Evolutionary conservation across 1,139 yeast species (phyloP).

Genomic region (Spencermartinsiella ligniputridi): DNA sequence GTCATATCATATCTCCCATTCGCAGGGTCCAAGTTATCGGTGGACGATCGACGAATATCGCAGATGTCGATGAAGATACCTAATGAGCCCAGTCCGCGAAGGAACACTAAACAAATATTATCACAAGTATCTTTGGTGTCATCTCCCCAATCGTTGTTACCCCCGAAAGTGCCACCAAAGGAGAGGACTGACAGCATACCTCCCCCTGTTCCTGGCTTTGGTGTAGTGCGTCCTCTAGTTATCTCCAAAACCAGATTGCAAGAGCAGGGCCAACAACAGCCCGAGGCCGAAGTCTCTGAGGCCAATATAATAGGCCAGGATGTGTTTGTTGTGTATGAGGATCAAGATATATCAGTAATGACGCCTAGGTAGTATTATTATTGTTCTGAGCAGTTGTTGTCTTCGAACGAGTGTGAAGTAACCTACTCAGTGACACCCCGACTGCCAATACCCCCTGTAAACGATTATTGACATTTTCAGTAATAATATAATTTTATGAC

Average conservation of each 20-base stretch:
- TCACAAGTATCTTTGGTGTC: background rate
- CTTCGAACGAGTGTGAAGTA: too few species aligned
- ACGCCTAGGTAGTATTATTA: conserved; percentile 3
- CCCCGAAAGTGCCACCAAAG: background rate
- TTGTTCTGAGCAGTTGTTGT: too few species aligned
- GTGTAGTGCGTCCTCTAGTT: background rate
- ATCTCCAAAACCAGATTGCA: background rate
- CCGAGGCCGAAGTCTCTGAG: background rate
- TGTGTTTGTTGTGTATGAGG: conserved; percentile 70
- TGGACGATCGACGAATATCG: background rate
- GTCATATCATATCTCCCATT: conserved; percentile 1
- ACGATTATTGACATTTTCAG: too few species aligned
- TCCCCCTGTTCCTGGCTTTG: background rate
- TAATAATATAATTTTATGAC: too few species aligned
- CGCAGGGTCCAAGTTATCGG: background rate
- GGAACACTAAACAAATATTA: background rate
- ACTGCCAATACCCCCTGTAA: too few species aligned
- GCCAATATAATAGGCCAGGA: background rate
- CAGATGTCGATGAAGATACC: background rate
- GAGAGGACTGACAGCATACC: background rate
- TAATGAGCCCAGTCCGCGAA: background rate
- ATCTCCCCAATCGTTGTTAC: background rate
- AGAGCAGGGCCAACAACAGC: background rate
- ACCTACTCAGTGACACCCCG: too few species aligned
- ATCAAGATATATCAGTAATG: conserved; percentile 48